Evolutionary conservation across 768 basidiomycete species (phyloP).

Genomic region (Collybia nuda): DNA sequence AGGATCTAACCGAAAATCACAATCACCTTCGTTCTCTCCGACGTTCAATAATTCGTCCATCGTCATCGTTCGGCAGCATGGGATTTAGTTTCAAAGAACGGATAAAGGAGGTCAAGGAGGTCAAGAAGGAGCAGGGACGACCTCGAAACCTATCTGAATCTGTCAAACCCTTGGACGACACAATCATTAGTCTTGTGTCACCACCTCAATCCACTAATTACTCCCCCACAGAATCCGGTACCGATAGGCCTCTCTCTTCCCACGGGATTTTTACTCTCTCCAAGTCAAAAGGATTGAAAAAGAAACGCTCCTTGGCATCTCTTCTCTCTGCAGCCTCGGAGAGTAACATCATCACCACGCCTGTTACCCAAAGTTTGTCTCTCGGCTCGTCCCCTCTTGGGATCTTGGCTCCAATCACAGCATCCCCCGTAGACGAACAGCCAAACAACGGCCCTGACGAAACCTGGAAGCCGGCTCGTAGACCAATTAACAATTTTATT

Average conservation of each 20-base stretch:
- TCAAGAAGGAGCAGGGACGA: neutral
- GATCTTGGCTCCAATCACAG: neutral
- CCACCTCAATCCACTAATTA: slow-evolving; percentile 3
- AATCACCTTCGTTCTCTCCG: slow-evolving; percentile 7
- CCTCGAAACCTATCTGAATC: neutral
- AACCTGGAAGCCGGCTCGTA: slow-evolving; percentile 2
- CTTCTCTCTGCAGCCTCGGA: slow-evolving; percentile 22
- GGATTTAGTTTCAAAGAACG: slow-evolving; percentile 33
- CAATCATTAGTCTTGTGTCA: neutral
- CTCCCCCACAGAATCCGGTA: slow-evolving; percentile 6
- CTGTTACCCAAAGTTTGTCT: slow-evolving; percentile 7
- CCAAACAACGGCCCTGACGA: neutral
- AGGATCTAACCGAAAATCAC: slow-evolving; percentile 14
- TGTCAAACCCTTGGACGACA: neutral
- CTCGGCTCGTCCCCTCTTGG: neutral
- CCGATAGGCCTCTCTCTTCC: slow-evolving; percentile 13
- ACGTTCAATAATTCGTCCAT: slow-evolving; percentile 23
- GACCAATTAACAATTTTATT: slow-evolving; percentile 17
- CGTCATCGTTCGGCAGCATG: slow-evolving; percentile 34
- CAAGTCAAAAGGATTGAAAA: slow-evolving; percentile 24
- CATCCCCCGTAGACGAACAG: neutral
- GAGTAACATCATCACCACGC: slow-evolving; percentile 2
- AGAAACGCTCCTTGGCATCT: slow-evolving; percentile 37
- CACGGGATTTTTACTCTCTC: slow-evolving; percentile 17
- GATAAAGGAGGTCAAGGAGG: slow-evolving; percentile 1